Conservation (phyloP, 2,329 filamentous ascomycete genomes). For the Ascochyta rabiei region DNA sequence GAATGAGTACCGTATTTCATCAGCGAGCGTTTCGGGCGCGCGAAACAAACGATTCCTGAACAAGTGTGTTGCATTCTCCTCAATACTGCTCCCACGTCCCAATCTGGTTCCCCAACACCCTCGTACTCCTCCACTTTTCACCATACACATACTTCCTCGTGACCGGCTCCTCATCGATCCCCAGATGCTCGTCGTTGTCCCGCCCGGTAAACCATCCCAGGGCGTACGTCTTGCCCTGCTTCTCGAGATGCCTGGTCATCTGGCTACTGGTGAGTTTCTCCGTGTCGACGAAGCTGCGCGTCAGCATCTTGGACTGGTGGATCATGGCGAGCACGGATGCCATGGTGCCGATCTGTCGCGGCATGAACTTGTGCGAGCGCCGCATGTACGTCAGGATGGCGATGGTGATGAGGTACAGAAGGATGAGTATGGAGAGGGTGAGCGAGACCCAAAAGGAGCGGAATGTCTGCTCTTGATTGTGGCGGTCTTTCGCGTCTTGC, state of each 20-base stretch:
- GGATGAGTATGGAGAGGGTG: slow-evolving; percentile 64
- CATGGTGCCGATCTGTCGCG: slow-evolving; percentile 79
- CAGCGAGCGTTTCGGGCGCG: neutral
- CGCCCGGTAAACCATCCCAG: slow-evolving; percentile 78
- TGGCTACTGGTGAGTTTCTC: slow-evolving; percentile 65
- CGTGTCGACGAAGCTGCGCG: slow-evolving; percentile 72
- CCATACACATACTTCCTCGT: slow-evolving; percentile 70
- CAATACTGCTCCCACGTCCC: slow-evolving; percentile 34
- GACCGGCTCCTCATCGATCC: slow-evolving; percentile 78
- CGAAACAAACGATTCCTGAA: neutral
- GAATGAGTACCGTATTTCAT: neutral
- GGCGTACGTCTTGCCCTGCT: slow-evolving; percentile 71
- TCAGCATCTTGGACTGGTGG: slow-evolving; percentile 80
- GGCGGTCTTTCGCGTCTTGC: slow-evolving; percentile 25
- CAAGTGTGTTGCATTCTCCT: neutral
- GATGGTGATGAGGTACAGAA: slow-evolving; percentile 68
- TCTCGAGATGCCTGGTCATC: slow-evolving; percentile 67
- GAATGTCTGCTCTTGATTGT: slow-evolving; percentile 52
- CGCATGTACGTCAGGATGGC: slow-evolving; percentile 65
- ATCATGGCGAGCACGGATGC: slow-evolving; percentile 77
- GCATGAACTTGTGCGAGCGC: slow-evolving; percentile 73
- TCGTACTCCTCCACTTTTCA: slow-evolving; percentile 44
- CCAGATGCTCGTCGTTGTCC: slow-evolving; percentile 75
- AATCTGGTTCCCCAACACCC: slow-evolving; percentile 39
- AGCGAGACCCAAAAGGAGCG: slow-evolving; percentile 72